These are phyloP conservation scores for Polyplosphaeria fusca DNA, from an alignment of 495 filamentous ascomycete genomes.

Conservation along the genomic window DNA sequence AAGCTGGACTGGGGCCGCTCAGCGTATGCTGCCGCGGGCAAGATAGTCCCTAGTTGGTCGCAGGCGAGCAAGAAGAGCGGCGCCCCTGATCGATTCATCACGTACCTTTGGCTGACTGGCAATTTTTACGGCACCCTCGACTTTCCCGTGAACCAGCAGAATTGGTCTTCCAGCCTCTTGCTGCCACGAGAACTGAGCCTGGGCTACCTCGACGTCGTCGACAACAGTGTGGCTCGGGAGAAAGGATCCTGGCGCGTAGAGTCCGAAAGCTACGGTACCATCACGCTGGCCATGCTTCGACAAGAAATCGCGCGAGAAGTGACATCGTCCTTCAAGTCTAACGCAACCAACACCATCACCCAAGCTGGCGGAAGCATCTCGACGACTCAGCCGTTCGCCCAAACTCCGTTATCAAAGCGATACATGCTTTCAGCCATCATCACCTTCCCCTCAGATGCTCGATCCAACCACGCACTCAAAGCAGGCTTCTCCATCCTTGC, in stretches of 20 bases:
- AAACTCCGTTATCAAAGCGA: neutral
- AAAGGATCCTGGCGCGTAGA: neutral
- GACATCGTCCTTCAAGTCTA: neutral
- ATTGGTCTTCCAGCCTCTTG: neutral
- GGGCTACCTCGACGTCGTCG: neutral
- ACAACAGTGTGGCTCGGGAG: neutral
- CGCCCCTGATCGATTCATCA: neutral
- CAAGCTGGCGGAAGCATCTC: neutral
- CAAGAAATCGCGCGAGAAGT: neutral
- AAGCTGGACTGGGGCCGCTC: slow-evolving; percentile 1
- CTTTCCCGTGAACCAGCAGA: neutral
- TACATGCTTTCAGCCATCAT: neutral
- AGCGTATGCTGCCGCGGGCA: neutral
- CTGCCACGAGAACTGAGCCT: neutral
- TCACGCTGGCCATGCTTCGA: neutral
- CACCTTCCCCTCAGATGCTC: neutral
- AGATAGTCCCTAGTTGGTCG: neutral
- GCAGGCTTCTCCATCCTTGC: slow-evolving; percentile 2
- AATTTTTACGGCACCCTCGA: neutral
- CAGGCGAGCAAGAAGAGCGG: neutral
- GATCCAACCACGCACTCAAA: neutral
- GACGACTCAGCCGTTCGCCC: neutral
- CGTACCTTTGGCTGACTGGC: slow-evolving; percentile 1
- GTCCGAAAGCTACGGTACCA: neutral
- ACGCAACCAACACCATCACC: neutral